phyloP scores from a whole-genome alignment of 331 rosid genomes.

The Malus hybrid region DNA sequence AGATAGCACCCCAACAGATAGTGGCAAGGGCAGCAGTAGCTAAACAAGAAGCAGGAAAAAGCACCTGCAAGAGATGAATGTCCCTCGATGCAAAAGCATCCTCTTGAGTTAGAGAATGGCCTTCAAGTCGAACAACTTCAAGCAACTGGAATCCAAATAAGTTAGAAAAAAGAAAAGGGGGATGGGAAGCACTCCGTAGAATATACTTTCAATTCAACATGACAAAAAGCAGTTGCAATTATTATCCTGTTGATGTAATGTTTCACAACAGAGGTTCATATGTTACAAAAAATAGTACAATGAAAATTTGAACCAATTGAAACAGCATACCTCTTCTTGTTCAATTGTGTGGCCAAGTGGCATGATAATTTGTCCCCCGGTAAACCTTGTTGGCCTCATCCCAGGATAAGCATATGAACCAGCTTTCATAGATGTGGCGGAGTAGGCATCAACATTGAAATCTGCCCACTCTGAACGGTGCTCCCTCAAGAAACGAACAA shows the following conservation, averaged over 20 bases:
- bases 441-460: conserved; percentile 89
- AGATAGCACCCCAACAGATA: neutral
- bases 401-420: conserved; percentile 79
- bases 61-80: conserved; percentile 91
- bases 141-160: conserved; percentile 46
- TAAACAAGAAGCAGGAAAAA: neutral
- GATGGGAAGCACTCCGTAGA: neutral
- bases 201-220: neutral
- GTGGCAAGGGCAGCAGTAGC: neutral
- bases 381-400: conserved; percentile 83
- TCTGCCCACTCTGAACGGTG: conserved; percentile 99
- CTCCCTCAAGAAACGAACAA: conserved; percentile 89
- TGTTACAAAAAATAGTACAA: neutral
- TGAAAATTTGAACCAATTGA: neutral
- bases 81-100: conserved; percentile 79
- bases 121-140: conserved; percentile 91
- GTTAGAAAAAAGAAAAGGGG: neutral
- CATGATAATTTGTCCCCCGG: conserved; percentile 94
- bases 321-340: conserved; percentile 67
- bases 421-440: conserved; percentile 72
- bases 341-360: conserved; percentile 98
- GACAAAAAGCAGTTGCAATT: neutral
- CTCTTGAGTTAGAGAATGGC: conserved; percentile 80
- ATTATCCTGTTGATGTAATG: neutral
- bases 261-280: neutral